Evolutionary conservation across 768 basidiomycete species (phyloP), one percentile per base, ranked within the genome.

Genomic region (Psilocybe sp.): DNA sequence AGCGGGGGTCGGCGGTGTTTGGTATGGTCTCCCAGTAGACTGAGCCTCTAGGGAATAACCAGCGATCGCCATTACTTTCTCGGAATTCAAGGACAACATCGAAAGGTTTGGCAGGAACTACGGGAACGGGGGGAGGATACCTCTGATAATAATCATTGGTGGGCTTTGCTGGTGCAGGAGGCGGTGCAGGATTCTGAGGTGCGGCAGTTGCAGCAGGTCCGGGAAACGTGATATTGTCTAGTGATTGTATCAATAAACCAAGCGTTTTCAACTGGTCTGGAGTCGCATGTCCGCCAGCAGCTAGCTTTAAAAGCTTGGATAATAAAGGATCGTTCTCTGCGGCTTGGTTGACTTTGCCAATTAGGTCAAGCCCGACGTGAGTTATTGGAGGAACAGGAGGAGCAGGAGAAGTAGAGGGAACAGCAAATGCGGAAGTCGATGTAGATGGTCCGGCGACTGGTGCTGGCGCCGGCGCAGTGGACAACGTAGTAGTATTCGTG

Each of bases 71-170:
- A 2, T 80, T 72, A 4, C 69, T 67, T 58, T 90, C 89, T 44
- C 74, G 68, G 55, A 88, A 90, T 59, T 88, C 86, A 45, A 92
- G 60, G 18, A 90, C 79, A 1, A 92, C 61, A 60, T 91, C 89
- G 58, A 83, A 87, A n/a, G 80, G 78, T 59, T 77, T 83, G 32
- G 74, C 61, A 18, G 77, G 61, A 38, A 58, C 50, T 37, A 64
- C 52, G 14, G 77, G 59, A 38, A 58, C 51, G 35, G 63, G 51
- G 52, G 49, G 37, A 40, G 58, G 39, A 14, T 38, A 35, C 13
- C 38, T 39, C 40, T 49, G 41, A 16, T 49, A 52, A 33, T 60
- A 48, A 47, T 47, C 46, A 39, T 38, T 39, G 10, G 35, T 18
- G 14, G 33, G 19, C 18, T 37, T 51, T 7, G 54, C 15, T 23